Evolutionary conservation across 2,329 filamentous ascomycete species (phyloP).

Genomic region (Colletotrichum noveboracense): DNA sequence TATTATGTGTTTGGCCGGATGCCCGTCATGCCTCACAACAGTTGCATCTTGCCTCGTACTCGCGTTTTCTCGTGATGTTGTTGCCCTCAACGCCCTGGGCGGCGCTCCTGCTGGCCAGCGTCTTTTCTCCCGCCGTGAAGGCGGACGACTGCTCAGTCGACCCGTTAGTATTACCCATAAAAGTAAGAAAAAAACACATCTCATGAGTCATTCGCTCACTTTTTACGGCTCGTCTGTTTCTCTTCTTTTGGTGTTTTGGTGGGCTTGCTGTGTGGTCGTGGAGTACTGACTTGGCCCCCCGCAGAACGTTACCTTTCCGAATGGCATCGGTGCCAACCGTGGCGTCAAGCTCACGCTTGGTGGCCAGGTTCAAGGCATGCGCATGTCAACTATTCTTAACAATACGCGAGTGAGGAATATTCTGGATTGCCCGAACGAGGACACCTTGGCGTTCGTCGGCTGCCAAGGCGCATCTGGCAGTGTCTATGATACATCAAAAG

Average conservation of each 20-base stretch:
- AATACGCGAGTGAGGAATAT: constrained; percentile 20
- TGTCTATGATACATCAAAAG: constrained; percentile 13
- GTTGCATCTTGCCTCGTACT: background rate
- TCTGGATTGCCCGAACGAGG: constrained; percentile 5
- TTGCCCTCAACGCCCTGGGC: constrained; percentile 9
- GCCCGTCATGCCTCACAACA: constrained; percentile 17
- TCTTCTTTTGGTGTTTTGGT: background rate
- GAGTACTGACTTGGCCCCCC: background rate
- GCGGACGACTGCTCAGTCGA: constrained; percentile 13
- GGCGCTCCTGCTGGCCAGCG: constrained; percentile 18
- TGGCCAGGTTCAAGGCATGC: constrained; percentile 19
- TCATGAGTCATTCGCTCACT: background rate
- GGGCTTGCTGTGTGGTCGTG: background rate
- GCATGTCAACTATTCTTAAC: constrained; percentile 18
- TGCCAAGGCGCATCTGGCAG: constrained; percentile 20
- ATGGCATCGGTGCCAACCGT: constrained; percentile 21
- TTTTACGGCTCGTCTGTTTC: background rate
- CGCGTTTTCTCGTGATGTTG: constrained; percentile 16
- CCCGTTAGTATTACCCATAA: constrained; percentile 18
- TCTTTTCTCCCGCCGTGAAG: constrained; percentile 3
- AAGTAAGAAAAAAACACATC: background rate
- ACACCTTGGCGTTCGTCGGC: constrained; percentile 10
- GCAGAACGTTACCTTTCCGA: constrained; percentile 20
- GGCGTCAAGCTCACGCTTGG: constrained; percentile 20
- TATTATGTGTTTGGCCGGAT: background rate